Base-by-base conservation (phyloP, 192 early-diverging fungal species). In the Podila verticillata region DNA sequence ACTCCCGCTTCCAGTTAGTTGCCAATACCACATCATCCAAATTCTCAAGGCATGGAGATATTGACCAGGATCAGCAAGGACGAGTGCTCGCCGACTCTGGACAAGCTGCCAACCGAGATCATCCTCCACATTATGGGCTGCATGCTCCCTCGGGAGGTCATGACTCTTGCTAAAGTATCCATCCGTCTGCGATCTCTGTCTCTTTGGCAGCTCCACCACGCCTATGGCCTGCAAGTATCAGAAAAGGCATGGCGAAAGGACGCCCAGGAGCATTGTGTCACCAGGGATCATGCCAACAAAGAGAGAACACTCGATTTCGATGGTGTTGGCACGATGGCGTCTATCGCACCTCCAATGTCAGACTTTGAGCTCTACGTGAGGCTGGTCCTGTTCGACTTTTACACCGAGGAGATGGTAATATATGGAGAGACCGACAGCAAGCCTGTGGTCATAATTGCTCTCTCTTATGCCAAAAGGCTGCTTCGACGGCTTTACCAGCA, bases 401-500 rank as follows among this genome's bases (percentile, higher is more conserved):
- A 68, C 48, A 44, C 15, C 19, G 19, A 57, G 24, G 77, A 72
- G 34, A 30, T 24, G 28, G n/a, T 15, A 19, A 35, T 24, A 10
- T 12, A 56, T 7, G 30, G 48, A 29, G 51, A 29, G 20, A 49
- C 54, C 17, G 47, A 63, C 19, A 51, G 15, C 35, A 57, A 10
- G 35, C 29, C 57, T 1, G 35, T 63, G 34, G 66, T 68, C 19
- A 30, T 26, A 4, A 13, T 39, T 19, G 66, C 69, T 2, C 32
- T 80, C 5, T 5, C 7, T 5, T 68, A 17, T 28, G 51, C 65
- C 57, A 68, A 68, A 65, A 54, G 17, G 15, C 66, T 80, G 5
- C 59, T 80, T 1, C 77, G 70, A 22, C 77, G 77, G 26, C 54
- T 80, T 31, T 80, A 80, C 34, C 44, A 68, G 24, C 34, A 24